Base-by-base conservation (phyloP, 441 rosid species). In the Adansonia madagascariensis region DNA sequence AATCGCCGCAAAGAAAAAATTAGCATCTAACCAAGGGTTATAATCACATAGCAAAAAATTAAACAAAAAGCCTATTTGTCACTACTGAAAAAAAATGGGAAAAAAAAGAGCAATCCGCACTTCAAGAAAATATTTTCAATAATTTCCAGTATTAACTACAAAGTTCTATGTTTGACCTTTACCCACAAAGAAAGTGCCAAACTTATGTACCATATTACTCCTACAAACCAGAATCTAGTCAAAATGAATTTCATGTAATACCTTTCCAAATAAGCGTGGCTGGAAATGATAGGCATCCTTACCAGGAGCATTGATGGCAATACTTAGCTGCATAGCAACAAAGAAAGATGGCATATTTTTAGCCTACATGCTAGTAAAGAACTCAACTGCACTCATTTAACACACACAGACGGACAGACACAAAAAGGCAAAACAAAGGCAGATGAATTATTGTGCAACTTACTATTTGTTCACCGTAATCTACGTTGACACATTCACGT, bases 191-290 rank as follows among this genome's bases (percentile, higher is more conserved):
- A 2, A 67, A 70, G 70, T 53, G 12, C 47, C 39, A 20, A 39
- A 59, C 31, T 39, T 63, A 67, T 1, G 20, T 8, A 27, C 18
- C 67, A 46, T 4, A 41, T 24, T 17, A 49, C 24, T 46, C 63
- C 22, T 1, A 47, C 39, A 35, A 55, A 22, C 53, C 43, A 67
- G 43, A 11, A 56, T 59, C 6, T 49, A 3, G 77, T 12, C 31
- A 62, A 61, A 22, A 8, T 75, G 31, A 84, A 53, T 31, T 71
- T 46, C 43, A 52, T 57, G 64, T 31, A 12, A 55, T 85, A 95
- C 99, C 98, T 94, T 95, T 70, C 93, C 98, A 73, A 91, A 96
- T 67, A 96, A 87, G 76, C 99, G 93, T 47, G 92, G 91, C 74
- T 94, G 99, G 80, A 92, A 90, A 80, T 85, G 87, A 83, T 89